Percentiles rank a stretch among this genome's conserved stretches.
Evolutionary conservation across 495 filamentous ascomycete species (phyloP).

Genomic region (Penicillium bovifimosum): DNA sequence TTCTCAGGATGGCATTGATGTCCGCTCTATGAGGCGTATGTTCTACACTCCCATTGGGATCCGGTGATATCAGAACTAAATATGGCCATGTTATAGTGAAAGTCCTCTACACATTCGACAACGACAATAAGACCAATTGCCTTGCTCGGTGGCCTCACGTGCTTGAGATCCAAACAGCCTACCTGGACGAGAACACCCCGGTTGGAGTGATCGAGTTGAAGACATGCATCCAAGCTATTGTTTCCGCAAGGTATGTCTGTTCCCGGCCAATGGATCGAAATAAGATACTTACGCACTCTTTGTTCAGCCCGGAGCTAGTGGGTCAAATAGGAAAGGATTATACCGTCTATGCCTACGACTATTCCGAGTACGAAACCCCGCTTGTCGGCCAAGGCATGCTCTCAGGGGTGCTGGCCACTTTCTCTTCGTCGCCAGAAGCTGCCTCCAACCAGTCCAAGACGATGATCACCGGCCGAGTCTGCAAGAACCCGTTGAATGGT

Average conservation of each 20-base stretch:
- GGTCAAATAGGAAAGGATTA: constrained; percentile 83
- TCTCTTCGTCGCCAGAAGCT: constrained; percentile 49
- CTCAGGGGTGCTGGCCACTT: constrained; percentile 71
- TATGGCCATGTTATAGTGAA: constrained; percentile 51
- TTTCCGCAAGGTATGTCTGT: constrained; percentile 54
- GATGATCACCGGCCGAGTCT: constrained; percentile 86
- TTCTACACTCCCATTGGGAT: not conserved
- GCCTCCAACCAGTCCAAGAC: constrained; percentile 58
- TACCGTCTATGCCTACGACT: constrained; percentile 94
- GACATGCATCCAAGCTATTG: constrained; percentile 84
- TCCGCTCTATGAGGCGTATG: constrained; percentile 53
- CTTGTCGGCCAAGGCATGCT: constrained; percentile 95
- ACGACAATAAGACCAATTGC: constrained; percentile 82
- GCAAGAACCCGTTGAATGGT: constrained; percentile 66
- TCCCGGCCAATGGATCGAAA: not conserved
- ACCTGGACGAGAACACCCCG: constrained; percentile 67
- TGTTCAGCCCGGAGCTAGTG: constrained; percentile 75
- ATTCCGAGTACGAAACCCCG: constrained; percentile 87
- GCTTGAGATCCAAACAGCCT: constrained; percentile 71
- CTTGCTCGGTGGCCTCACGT: constrained; percentile 82
- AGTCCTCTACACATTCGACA: constrained; percentile 94
- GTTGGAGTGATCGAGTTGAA: constrained; percentile 89
- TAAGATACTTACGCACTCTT: constrained; percentile 16
- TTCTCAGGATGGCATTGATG: constrained; percentile 47
- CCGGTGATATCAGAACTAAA: constrained; percentile 14